phyloP scores from a whole-genome alignment of 805 yeast species.

The Myxozyma geophila region DNA sequence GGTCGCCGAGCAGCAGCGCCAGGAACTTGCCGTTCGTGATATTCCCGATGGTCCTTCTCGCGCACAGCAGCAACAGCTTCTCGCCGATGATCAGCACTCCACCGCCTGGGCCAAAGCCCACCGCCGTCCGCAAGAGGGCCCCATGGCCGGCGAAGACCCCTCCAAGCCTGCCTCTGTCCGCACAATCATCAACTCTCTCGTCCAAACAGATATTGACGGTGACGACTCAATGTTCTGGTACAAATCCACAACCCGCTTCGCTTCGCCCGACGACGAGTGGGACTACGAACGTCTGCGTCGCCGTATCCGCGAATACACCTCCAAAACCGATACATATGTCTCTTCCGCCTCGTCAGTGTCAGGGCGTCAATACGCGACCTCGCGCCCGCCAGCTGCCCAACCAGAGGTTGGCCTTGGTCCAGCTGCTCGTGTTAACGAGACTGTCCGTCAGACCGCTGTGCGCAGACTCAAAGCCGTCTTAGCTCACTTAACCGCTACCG shows the following conservation, averaged over 20 bases:
- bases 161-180: slow-evolving; percentile 7
- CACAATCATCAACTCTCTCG: slow-evolving; percentile 23
- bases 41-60: slow-evolving; percentile 1
- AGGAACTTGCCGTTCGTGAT: slow-evolving; percentile 3
- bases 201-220: slow-evolving; percentile 33
- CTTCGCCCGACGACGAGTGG: slow-evolving; percentile 32
- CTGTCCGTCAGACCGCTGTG: slow-evolving; percentile 23
- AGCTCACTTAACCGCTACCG: slow-evolving; percentile 25
- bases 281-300: slow-evolving; percentile 31
- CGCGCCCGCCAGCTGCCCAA: not conserved
- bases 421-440: slow-evolving; percentile 25
- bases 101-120: slow-evolving; percentile 3
- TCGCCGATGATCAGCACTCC: not conserved
- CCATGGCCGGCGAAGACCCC: not conserved
- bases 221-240: slow-evolving; percentile 34
- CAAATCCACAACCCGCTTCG: slow-evolving; percentile 31
- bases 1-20: slow-evolving; percentile 9
- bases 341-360: slow-evolving; percentile 6
- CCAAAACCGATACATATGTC: not conserved
- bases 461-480: slow-evolving; percentile 24
- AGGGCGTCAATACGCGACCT: not conserved
- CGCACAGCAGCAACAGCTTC: not conserved
- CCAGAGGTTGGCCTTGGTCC: slow-evolving; percentile 23
- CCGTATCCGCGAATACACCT: slow-evolving; percentile 28
- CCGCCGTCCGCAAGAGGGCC: not conserved